Evolutionary conservation across 768 basidiomycete genomes (phyloP).

Genomic region (Boletus pseudo-olivaceus): DNA sequence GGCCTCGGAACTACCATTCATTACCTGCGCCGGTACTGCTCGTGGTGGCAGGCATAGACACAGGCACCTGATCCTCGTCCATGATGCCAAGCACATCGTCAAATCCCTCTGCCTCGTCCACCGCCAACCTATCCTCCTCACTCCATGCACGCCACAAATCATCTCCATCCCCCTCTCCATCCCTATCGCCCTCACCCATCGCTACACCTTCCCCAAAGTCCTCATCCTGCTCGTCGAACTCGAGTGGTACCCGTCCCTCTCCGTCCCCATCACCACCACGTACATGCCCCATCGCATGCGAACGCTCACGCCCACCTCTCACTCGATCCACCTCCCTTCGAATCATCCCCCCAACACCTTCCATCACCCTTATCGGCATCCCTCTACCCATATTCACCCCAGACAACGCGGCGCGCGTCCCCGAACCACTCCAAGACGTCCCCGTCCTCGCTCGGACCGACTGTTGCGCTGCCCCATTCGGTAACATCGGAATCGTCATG

Average conservation of each 20-base stretch:
- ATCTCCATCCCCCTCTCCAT: slow-evolving; percentile 10
- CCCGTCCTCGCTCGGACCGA: not conserved
- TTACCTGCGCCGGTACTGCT: not conserved
- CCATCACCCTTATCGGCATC: slow-evolving; percentile 58
- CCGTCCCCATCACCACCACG: not conserved
- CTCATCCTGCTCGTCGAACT: slow-evolving; percentile 70
- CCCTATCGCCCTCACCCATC: not conserved
- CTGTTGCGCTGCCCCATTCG: slow-evolving; percentile 54
- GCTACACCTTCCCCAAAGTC: slow-evolving; percentile 39
- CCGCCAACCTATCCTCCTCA: slow-evolving; percentile 28
- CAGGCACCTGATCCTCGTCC: slow-evolving; percentile 31
- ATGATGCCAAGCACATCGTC: slow-evolving; percentile 33
- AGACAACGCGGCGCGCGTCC: slow-evolving; percentile 15
- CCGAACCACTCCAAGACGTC: slow-evolving; percentile 13
- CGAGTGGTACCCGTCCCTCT: slow-evolving; percentile 34
- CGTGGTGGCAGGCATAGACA: not conserved
- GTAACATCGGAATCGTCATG: slow-evolving; percentile 65
- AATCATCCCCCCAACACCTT: slow-evolving; percentile 54
- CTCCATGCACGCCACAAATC: slow-evolving; percentile 26
- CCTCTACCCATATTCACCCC: slow-evolving; percentile 19
- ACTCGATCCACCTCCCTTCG: slow-evolving; percentile 46
- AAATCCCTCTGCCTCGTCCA: slow-evolving; percentile 32
- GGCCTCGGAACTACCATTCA: not conserved
- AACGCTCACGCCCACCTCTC: slow-evolving; percentile 2
- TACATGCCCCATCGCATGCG: not conserved